phyloP scores from a whole-genome alignment of 2,329 filamentous ascomycete species.

The Exophiala sp. region DNA sequence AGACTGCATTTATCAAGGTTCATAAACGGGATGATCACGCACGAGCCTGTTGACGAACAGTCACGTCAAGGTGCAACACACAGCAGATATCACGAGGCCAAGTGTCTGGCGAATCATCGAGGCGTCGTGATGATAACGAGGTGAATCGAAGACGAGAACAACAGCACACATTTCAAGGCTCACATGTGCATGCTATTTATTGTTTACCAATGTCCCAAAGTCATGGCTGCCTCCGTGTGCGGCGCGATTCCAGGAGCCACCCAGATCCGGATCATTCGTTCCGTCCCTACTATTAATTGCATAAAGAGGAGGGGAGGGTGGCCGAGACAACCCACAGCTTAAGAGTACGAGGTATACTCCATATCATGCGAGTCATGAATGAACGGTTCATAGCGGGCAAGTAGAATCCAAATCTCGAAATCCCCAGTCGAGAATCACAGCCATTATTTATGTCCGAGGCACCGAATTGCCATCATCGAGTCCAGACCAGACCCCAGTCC shows the following conservation, averaged over 20 bases:
- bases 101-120: neutral
- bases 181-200: neutral
- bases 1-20: constrained; percentile 3
- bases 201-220: neutral
- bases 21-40: neutral
- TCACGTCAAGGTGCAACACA: neutral
- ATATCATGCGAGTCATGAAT: too few species aligned
- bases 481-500: too few species aligned
- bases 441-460: too few species aligned
- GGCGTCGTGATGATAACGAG: neutral
- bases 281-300: neutral
- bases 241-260: neutral
- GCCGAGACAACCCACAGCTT: too few species aligned
- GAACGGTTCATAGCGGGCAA: too few species aligned
- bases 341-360: too few species aligned
- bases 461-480: too few species aligned
- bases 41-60: constrained; percentile 7
- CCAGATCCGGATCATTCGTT: neutral
- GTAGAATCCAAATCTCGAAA: too few species aligned
- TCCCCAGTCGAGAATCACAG: too few species aligned
- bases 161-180: too few species aligned
- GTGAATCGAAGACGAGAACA: neutral
- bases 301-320: neutral
- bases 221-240: neutral
- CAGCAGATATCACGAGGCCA: constrained; percentile 6